These are phyloP conservation scores for Yamadazyma akitaensis DNA, from an alignment of 805 yeast species.

Conservation along the genomic window DNA sequence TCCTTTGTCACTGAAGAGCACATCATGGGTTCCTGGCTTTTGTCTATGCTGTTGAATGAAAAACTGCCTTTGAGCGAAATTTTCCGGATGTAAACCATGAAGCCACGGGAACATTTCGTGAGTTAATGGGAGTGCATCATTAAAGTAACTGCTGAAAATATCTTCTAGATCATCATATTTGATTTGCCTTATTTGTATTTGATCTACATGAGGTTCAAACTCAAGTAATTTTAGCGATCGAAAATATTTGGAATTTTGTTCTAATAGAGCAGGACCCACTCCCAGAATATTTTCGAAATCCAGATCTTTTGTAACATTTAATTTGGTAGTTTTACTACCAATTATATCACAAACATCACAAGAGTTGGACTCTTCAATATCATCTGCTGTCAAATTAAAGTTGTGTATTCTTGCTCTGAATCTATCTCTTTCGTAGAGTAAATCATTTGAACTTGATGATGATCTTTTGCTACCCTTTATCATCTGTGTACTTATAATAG, in stretches of 20 bases:
- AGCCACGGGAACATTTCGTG: conserved; percentile 83
- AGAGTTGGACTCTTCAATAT: conserved; percentile 7
- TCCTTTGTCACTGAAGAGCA: neutral
- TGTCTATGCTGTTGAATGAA: conserved; percentile 30
- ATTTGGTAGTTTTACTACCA: conserved; percentile 35
- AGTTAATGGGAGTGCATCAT: conserved; percentile 54
- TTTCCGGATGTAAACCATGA: conserved; percentile 66
- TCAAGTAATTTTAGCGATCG: neutral
- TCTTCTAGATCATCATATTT: conserved; percentile 14
- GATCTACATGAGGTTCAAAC: neutral
- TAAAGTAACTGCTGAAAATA: conserved; percentile 38
- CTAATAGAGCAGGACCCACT: neutral
- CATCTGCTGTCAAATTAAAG: conserved; percentile 21
- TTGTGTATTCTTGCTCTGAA: conserved; percentile 37
- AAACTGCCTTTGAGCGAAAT: conserved; percentile 52
- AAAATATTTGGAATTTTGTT: neutral
- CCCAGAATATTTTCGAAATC: neutral
- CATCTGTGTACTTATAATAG: neutral
- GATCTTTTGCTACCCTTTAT: conserved; percentile 26
- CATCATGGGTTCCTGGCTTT: neutral
- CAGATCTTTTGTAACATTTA: conserved; percentile 18
- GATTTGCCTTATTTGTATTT: conserved; percentile 15
- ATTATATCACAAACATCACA: conserved; percentile 38
- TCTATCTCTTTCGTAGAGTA: conserved; percentile 38
- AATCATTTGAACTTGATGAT: conserved; percentile 39